phyloP scores from a whole-genome alignment of 106 monocot genomes.

The Allium cepa region DNA sequence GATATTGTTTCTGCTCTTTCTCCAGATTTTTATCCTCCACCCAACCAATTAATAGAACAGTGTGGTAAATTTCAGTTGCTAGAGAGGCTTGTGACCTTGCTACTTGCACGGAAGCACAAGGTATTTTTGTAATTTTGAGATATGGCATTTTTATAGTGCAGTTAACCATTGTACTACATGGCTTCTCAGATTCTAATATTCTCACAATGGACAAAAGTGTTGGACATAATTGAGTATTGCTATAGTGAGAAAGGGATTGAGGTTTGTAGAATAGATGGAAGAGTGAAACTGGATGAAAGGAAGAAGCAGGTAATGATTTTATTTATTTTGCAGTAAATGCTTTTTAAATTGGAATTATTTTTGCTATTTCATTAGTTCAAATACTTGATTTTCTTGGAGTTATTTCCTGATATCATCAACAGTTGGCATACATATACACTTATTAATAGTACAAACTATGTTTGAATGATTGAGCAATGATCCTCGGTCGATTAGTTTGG shows the following conservation, averaged over 20 bases:
- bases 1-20: background rate
- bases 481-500: too few relatives aligned
- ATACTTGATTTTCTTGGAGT: too few relatives aligned
- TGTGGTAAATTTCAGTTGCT: constrained; percentile 89
- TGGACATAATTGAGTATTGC: constrained; percentile 81
- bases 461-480: too few relatives aligned
- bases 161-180: background rate
- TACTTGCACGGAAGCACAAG: constrained; percentile 80
- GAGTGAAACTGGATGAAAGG: constrained; percentile 70
- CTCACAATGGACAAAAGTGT: constrained; percentile 87
- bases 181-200: constrained; percentile 73
- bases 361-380: too few relatives aligned
- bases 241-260: constrained; percentile 56
- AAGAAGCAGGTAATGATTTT: constrained; percentile 44
- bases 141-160: too few relatives aligned
- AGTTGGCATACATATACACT: too few relatives aligned
- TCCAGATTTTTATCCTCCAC: constrained; percentile 67
- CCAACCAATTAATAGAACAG: constrained; percentile 57
- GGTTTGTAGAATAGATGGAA: constrained; percentile 84
- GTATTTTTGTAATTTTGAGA: constrained; percentile 17
- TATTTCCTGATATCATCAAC: too few relatives aligned
- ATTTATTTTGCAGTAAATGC: too few relatives aligned
- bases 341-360: too few relatives aligned
- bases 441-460: too few relatives aligned
- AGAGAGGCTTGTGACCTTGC: constrained; percentile 51